Evolutionary conservation across 495 filamentous ascomycete species (phyloP), one percentile per base, ranked within the genome.

Genomic region (Podospora comata): DNA sequence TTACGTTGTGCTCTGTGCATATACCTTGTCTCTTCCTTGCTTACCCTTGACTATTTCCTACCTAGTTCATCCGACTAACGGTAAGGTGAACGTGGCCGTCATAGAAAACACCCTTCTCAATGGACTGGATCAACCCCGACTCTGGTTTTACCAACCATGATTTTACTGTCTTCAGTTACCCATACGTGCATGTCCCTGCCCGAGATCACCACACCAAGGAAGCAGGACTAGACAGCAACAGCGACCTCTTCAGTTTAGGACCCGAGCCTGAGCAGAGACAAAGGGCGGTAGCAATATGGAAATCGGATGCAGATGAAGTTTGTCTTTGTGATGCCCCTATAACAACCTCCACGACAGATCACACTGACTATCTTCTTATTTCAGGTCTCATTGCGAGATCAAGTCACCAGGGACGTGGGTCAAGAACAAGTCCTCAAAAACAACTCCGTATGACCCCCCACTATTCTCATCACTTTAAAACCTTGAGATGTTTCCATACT

Each of bases 131-230:
- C 26, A 60, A 60, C 58, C 26, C 58, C 3, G 58, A 28, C n/a
- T 19, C 58, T 13, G 26, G 27, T 15, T 60, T 60, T 27, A 60
- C 58, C 19, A 26, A 27, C 58, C 58, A 60, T 27, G 58, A 60
- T 6, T 27, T 60, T 20, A 26, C 58, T 15, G 6, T 27, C 20
- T 60, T 60, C 27, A 15, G 4, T 23, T 60, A 28, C 23, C 58
- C 34, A 39, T 39, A 39, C 34, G 2, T 4, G 5, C 34, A 39
- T 2, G 34, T 39, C 34, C 34, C 34, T 39, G 34, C 34, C 34
- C 34, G 34, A 39, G 34, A 39, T 39, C 0, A 5, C 11, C 11
- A 39, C 34, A 39, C 5, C 5, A 39, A 39, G 34, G 34, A 39
- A 39, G 11, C 34, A 11, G 34, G 2, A 39, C 34, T 39, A 11